These are phyloP conservation scores for Scedosporium boydii DNA, from an alignment of 2,329 filamentous ascomycete species.

Conservation along the genomic window DNA sequence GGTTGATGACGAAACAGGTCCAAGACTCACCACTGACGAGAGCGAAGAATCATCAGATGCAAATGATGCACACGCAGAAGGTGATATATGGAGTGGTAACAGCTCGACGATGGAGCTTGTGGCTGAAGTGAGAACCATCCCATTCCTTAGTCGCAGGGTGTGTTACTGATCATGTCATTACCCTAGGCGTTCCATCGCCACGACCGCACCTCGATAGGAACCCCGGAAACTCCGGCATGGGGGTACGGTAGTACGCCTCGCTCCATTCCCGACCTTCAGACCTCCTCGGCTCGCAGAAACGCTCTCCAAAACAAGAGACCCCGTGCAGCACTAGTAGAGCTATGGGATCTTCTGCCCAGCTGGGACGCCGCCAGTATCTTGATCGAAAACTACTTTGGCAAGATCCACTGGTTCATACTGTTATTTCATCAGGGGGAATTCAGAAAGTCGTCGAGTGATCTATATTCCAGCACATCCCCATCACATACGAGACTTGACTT, in stretches of 20 bases:
- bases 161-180: not conserved
- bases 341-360: conserved; percentile 11
- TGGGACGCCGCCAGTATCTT: conserved; percentile 16
- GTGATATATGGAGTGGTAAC: too few species aligned
- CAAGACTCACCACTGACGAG: too few species aligned
- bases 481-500: not conserved
- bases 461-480: conserved; percentile 8
- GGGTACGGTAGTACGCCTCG: conserved; percentile 8
- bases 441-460: conserved; percentile 6
- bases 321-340: not conserved
- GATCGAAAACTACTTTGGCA: conserved; percentile 26
- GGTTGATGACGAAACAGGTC: too few species aligned
- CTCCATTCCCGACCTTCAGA: not conserved
- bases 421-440: conserved; percentile 20
- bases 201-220: conserved; percentile 9
- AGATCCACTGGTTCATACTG: conserved; percentile 28
- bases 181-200: conserved; percentile 13
- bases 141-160: not conserved
- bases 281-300: not conserved
- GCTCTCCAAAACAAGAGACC: not conserved
- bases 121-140: conserved; percentile 4
- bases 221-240: conserved; percentile 11
- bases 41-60: too few species aligned
- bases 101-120: not conserved
- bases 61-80: too few species aligned